phyloP scores from a whole-genome alignment of 768 basidiomycete species.

The Tephrocybe sp. region DNA sequence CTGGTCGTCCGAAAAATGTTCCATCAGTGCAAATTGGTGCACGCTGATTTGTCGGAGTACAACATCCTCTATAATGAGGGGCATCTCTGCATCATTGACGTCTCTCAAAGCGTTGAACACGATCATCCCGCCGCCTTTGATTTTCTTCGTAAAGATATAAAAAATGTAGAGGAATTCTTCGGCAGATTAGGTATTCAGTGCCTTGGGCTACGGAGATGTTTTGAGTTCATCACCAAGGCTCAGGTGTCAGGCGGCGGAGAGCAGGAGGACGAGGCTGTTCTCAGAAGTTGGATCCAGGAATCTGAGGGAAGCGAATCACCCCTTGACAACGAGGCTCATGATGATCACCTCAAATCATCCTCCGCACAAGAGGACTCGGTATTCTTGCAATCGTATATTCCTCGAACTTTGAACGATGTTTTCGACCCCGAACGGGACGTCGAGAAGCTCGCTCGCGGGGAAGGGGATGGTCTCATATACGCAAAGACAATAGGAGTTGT shows the following conservation, averaged over 20 bases:
- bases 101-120: constrained; percentile 97
- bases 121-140: constrained; percentile 97
- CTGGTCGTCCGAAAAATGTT: constrained; percentile 81
- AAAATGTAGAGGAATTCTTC: constrained; percentile 94
- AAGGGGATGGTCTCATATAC: constrained; percentile 78
- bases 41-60: constrained; percentile 98
- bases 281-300: constrained; percentile 51
- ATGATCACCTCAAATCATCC: constrained; percentile 3
- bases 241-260: constrained; percentile 27
- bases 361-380: constrained; percentile 78
- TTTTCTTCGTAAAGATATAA: constrained; percentile 89
- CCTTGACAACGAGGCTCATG: neutral
- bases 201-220: constrained; percentile 77
- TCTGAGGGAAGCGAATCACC: constrained; percentile 10
- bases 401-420: constrained; percentile 87
- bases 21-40: constrained; percentile 88
- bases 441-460: constrained; percentile 66
- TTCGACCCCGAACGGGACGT: constrained; percentile 94
- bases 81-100: constrained; percentile 93
- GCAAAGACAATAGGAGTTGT: constrained; percentile 77
- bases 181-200: constrained; percentile 67
- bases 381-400: constrained; percentile 90
- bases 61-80: constrained; percentile 86
- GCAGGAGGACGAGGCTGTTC: constrained; percentile 27
- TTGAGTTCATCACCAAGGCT: constrained; percentile 83